A percentile compares a stretch with the other conserved stretches of the same genome.
Evolutionary conservation across 495 filamentous ascomycete species (phyloP).

Genomic region (Penicillium subrubescens): DNA sequence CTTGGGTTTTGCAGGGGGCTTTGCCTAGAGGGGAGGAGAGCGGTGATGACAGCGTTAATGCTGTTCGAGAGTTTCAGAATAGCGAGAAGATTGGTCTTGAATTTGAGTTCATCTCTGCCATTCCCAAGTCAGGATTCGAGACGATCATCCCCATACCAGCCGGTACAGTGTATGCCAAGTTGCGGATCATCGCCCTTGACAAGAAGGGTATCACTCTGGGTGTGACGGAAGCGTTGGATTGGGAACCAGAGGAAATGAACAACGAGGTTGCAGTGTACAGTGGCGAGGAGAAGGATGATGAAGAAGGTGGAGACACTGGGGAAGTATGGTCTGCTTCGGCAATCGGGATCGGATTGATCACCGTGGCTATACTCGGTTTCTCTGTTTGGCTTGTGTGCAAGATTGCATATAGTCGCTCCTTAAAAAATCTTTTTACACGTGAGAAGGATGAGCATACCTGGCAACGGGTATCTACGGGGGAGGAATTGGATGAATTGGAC

Average conservation of each 20-base stretch:
- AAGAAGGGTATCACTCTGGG: conserved; percentile 7
- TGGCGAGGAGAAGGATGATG: not conserved
- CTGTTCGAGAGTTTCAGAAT: not conserved
- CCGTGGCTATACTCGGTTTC: conserved; percentile 8
- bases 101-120: conserved; percentile 28
- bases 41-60: not conserved
- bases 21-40: conserved; percentile 10
- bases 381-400: conserved; percentile 13
- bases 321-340: not conserved
- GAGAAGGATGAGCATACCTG: not conserved
- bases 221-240: conserved; percentile 7
- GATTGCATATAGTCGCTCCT: not conserved
- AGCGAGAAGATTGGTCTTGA: not conserved
- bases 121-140: conserved; percentile 38
- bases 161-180: conserved; percentile 7
- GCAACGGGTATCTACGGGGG: not conserved
- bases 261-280: conserved; percentile 9
- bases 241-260: conserved; percentile 19
- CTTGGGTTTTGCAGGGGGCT: conserved; percentile 38
- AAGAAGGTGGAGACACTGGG: not conserved
- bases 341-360: conserved; percentile 18
- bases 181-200: conserved; percentile 22
- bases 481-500: conserved; percentile 18
- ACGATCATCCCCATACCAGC: conserved; percentile 30
- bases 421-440: not conserved